phyloP scores from a whole-genome alignment of 2,329 filamentous ascomycete species.

The Huntiella abstrusa region DNA sequence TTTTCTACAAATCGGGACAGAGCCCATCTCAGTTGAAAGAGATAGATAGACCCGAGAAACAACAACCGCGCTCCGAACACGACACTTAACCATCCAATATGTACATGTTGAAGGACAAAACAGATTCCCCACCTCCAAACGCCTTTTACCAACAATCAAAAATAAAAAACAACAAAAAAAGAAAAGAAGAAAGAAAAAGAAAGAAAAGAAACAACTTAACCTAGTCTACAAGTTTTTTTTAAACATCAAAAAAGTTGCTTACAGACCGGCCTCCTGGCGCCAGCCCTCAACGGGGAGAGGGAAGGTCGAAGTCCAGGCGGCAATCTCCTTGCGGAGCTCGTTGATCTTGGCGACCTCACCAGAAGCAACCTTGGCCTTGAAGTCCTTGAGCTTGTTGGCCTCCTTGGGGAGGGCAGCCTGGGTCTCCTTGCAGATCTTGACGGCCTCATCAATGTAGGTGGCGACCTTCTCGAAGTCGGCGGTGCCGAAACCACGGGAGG shows the following conservation, averaged over 20 bases:
- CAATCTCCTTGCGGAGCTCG: slow-evolving; percentile 73
- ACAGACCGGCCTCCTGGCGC: slow-evolving; percentile 41
- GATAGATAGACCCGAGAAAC: not conserved
- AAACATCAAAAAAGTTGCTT: slow-evolving; percentile 16
- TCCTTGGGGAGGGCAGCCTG: slow-evolving; percentile 79
- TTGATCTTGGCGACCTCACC: slow-evolving; percentile 69
- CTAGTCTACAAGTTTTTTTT: not conserved
- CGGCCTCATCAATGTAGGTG: slow-evolving; percentile 69
- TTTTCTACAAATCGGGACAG: slow-evolving; percentile 1
- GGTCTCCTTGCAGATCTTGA: slow-evolving; percentile 79
- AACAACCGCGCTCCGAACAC: not conserved
- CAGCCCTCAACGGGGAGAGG: slow-evolving; percentile 72
- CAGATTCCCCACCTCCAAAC: too few species aligned
- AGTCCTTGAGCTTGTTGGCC: slow-evolving; percentile 99
- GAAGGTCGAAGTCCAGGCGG: slow-evolving; percentile 72
- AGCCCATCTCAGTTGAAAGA: not conserved
- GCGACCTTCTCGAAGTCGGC: slow-evolving; percentile 77
- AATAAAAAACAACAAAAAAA: not conserved
- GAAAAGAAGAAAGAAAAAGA: not conserved
- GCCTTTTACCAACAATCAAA: too few species aligned
- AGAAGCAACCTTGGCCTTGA: slow-evolving; percentile 75
- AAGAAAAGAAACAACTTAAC: slow-evolving; percentile 3
- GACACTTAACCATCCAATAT: too few species aligned
- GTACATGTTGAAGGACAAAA: too few species aligned
- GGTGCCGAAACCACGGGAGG: slow-evolving; percentile 76